These are phyloP conservation scores for Diaporthe sp. DNA, from an alignment of 2,329 filamentous ascomycete genomes.

Conservation along the genomic window DNA sequence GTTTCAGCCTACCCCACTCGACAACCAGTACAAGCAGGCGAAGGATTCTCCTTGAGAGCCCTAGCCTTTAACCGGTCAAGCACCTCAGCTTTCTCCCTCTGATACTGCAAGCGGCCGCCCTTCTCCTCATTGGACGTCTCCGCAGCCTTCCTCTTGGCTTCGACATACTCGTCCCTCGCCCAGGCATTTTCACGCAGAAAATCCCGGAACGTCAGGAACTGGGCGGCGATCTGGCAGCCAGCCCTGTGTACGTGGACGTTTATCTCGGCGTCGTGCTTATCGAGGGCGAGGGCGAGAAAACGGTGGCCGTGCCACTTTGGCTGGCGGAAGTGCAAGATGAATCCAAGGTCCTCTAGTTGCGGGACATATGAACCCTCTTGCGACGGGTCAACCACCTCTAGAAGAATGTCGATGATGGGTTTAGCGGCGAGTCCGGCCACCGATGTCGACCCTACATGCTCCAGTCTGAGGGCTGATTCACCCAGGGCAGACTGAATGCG, in stretches of 20 bases:
- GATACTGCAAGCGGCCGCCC: not conserved
- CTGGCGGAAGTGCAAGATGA: not conserved
- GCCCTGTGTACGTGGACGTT: not conserved
- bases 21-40: not conserved
- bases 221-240: not conserved
- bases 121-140: not conserved
- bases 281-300: not conserved
- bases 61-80: not conserved
- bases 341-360: not conserved
- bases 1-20: not conserved
- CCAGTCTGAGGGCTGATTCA: not conserved
- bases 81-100: not conserved
- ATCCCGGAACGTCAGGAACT: not conserved
- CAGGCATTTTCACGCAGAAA: not conserved
- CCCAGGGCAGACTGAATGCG: not conserved
- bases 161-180: not conserved
- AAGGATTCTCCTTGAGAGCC: not conserved
- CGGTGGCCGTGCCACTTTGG: conserved; percentile 1
- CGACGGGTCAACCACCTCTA: not conserved
- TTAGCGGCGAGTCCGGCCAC: not conserved
- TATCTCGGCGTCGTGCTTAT: not conserved
- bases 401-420: conserved; percentile 13
- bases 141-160: conserved; percentile 1
- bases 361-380: not conserved
- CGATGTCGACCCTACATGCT: conserved; percentile 10